These are phyloP conservation scores for Melaleuca quinquenervia DNA, from an alignment of 345 rosid genomes.

Conservation along the genomic window DNA sequence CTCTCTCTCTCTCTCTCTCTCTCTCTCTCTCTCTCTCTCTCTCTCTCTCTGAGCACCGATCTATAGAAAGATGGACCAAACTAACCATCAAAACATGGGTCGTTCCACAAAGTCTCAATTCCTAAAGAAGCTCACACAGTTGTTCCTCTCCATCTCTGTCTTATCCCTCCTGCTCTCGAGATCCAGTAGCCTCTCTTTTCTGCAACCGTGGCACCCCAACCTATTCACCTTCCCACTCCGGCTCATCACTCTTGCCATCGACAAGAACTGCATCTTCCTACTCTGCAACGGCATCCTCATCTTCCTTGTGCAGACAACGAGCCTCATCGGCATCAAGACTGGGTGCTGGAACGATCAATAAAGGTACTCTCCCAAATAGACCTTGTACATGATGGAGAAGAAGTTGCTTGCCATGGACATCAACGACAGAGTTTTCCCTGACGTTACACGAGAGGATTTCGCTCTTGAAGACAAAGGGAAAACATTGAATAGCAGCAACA, in stretches of 20 bases:
- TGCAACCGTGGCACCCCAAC: conserved; percentile 17
- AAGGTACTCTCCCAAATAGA: conserved; percentile 1
- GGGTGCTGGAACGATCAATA: not conserved
- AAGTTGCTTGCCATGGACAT: not conserved
- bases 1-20: not conserved
- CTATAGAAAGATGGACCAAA: conserved; percentile 18
- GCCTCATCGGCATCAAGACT: conserved; percentile 12
- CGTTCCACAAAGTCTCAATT: conserved; percentile 17
- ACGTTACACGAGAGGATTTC: not conserved
- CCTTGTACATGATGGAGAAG: not conserved
- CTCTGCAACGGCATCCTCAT: conserved; percentile 74
- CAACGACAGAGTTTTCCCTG: not conserved
- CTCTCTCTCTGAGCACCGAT: not conserved
- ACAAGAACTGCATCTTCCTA: conserved; percentile 68
- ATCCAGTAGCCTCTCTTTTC: conserved; percentile 7
- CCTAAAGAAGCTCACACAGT: conserved; percentile 24
- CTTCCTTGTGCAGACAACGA: conserved; percentile 51
- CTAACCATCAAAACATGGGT: not conserved
- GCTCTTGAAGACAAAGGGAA: not conserved
- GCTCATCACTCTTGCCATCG: conserved; percentile 36
- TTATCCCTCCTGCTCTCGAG: conserved; percentile 33
- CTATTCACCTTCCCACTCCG: conserved; percentile 24
- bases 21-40: not conserved
- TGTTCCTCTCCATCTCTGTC: conserved; percentile 43
- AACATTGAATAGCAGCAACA: too few relatives aligned